Evolutionary conservation across 2,329 filamentous ascomycete genomes (phyloP).

Genomic region (Colletotrichum incanum): DNA sequence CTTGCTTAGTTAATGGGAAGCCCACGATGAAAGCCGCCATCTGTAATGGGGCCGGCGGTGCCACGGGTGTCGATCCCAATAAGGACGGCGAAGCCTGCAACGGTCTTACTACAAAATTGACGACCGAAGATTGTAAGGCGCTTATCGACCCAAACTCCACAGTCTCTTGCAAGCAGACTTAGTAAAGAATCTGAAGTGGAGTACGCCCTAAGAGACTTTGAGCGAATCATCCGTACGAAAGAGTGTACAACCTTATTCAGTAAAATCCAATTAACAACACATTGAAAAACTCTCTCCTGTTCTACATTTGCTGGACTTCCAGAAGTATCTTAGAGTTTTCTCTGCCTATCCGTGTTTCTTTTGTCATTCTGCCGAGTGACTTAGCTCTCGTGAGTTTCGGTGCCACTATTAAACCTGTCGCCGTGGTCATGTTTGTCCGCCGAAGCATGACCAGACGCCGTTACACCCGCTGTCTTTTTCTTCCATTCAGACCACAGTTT

Average conservation of each 20-base stretch:
- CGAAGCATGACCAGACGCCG: not conserved
- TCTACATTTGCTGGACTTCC: not conserved
- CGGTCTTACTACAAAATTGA: constrained; percentile 8
- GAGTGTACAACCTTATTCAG: not conserved
- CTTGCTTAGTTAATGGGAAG: not conserved
- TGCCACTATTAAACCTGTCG: fast-evolving
- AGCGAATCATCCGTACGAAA: not conserved
- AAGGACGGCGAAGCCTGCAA: constrained; percentile 15
- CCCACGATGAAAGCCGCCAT: not conserved
- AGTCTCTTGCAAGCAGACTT: not conserved
- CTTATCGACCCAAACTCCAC: not conserved
- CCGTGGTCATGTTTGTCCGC: not conserved
- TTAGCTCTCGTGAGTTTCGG: not conserved
- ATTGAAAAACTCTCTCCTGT: not conserved
- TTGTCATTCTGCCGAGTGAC: not conserved
- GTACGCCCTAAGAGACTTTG: not conserved
- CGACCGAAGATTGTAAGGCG: constrained; percentile 3
- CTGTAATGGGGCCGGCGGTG: constrained; percentile 14
- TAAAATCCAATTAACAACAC: not conserved
- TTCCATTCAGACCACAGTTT: not conserved
- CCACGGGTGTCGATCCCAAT: not conserved
- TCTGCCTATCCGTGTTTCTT: not conserved
- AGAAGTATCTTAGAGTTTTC: not conserved
- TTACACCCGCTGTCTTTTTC: not conserved
- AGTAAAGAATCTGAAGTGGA: not conserved